These are phyloP conservation scores for Stephanodiscus triporus DNA, from an alignment of 108 stramenopile species.

Conservation along the genomic window DNA sequence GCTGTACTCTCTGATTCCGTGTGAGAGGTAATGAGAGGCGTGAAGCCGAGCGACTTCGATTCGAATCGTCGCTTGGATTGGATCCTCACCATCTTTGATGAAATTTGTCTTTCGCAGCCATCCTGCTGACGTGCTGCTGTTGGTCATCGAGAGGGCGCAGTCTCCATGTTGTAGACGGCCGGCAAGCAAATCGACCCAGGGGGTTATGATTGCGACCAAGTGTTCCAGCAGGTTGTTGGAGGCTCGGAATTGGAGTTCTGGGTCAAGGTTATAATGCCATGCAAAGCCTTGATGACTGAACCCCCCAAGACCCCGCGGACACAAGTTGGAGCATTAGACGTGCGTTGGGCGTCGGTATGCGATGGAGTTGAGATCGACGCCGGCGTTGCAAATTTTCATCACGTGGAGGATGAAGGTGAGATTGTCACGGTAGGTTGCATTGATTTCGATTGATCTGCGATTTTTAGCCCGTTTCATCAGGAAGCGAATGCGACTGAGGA, in stretches of 20 bases:
- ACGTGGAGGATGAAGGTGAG: conserved; percentile 2
- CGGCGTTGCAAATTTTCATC: neutral
- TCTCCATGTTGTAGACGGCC: neutral
- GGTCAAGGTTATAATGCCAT: conserved; percentile 25
- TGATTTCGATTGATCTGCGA: neutral
- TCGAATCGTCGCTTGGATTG: conserved; percentile 13
- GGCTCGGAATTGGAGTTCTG: conserved; percentile 23
- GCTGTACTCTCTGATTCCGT: no score
- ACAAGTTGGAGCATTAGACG: conserved; percentile 25
- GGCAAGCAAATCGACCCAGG: neutral
- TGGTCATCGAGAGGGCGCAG: conserved; percentile 5
- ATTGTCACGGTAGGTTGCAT: neutral
- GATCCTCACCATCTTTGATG: conserved; percentile 8
- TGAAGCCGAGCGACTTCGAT: conserved; percentile 12
- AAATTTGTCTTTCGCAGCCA: conserved; percentile 25
- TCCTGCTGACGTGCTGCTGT: conserved; percentile 17
- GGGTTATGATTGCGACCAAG: neutral
- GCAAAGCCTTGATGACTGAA: conserved; percentile 29
- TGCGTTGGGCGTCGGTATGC: conserved; percentile 12
- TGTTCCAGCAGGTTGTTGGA: conserved; percentile 30
- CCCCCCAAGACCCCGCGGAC: conserved; percentile 29
- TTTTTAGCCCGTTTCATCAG: conserved; percentile 11
- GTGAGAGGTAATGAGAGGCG: neutral
- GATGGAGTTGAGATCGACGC: conserved; percentile 28
- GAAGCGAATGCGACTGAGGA: conserved; percentile 12